Evolutionary conservation across 2,329 filamentous ascomycete species (phyloP), one percentile per base, ranked within the genome.

Genomic region (Diaporthe sp.): DNA sequence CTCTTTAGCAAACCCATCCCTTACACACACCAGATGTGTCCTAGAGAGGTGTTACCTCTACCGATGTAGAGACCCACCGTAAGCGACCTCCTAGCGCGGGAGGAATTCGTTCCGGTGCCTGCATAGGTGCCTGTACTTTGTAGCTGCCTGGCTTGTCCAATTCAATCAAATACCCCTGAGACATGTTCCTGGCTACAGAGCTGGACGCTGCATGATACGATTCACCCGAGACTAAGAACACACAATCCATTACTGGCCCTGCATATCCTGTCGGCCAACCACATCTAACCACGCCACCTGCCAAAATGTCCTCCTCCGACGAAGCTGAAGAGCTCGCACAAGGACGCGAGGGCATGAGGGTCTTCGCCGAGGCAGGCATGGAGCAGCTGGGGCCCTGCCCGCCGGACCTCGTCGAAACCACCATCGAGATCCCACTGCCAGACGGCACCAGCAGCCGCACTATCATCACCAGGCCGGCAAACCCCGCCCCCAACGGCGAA

Each of bases 321-420:
- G 61, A 67, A n/a, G 28, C 42, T 15, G 44, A 67, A 49, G 61
- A 49, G 42, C 25, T 67, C n/a, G 61, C 61, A 12, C 61, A n/a
- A 49, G 39, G 61, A n/a, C 71, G 71, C 1, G 58, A 73, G 58
- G 31, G n/a, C 12, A 55, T 59, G 53, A n/a, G 49, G 31, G 55
- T 5, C 39, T 53, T 55, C 22, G 59, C 28, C 5, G 28, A 74
- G 13, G 65, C 67, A 10, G 65, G 65, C 15, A 31, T 71, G 42
- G 57, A 61, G 17, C 42, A 59, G 51, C 53, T 74, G 6, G 72
- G 61, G 13, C n/a, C 72, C 5, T 74, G 62, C 13, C 72, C 62
- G 44, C 9, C 53, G 7, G 44, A 61, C 34, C 34, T 74, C 15
- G 34, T 42, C 22, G 53, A 74, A 19, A 58, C 19, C 25, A 71